These are phyloP conservation scores for Globisporangium uncinulatum DNA, from an alignment of 352 stramenopile genomes.

Conservation along the genomic window DNA sequence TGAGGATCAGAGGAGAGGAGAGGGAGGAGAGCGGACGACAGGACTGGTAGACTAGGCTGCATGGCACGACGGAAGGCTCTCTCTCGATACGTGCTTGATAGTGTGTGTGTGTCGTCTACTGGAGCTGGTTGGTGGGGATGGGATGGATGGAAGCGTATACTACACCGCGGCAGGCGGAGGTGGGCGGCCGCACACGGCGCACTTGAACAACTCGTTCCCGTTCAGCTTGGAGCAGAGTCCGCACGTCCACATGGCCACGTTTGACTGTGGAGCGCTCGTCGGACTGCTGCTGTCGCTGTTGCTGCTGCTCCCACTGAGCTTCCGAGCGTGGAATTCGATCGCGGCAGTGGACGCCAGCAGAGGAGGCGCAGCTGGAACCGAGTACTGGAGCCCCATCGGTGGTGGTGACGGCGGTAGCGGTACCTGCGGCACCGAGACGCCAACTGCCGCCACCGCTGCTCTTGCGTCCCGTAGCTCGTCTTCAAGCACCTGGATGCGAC, in stretches of 20 bases:
- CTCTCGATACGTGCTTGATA: neutral
- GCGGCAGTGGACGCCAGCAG: too few relatives aligned
- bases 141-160: neutral
- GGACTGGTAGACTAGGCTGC: too few relatives aligned
- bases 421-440: neutral
- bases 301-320: neutral
- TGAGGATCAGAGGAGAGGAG: constrained; percentile 12
- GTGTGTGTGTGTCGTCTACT: neutral
- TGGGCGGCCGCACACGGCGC: constrained; percentile 62
- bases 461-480: constrained; percentile 32
- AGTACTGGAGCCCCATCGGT: neutral
- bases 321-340: neutral
- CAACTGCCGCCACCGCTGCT: neutral
- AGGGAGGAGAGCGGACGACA: too few relatives aligned
- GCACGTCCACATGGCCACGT: constrained; percentile 43
- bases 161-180: constrained; percentile 21
- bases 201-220: constrained; percentile 33
- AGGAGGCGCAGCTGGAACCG: too few relatives aligned
- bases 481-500: constrained; percentile 47
- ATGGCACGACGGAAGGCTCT: too few relatives aligned
- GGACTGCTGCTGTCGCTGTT: neutral
- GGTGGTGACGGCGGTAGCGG: neutral
- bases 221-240: constrained; percentile 74
- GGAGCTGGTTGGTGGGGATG: neutral
- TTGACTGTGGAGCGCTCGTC: neutral